phyloP scores from a whole-genome alignment of 73 alveolate species.

The Paramecium pentaurelia region DNA sequence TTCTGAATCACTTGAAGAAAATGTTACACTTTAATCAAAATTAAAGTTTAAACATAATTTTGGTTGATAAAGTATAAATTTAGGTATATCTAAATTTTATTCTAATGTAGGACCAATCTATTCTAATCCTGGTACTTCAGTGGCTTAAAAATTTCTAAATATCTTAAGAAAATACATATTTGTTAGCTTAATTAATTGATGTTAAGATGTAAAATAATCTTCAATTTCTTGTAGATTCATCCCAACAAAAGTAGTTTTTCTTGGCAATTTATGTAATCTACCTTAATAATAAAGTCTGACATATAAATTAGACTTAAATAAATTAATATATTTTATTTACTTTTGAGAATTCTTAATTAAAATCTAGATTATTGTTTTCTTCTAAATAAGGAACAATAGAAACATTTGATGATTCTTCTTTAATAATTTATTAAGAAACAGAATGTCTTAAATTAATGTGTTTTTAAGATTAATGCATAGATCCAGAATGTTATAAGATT shows the following conservation, averaged over 20 bases:
- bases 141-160: background rate
- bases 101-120: background rate
- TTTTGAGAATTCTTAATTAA: background rate
- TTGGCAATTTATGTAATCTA: background rate
- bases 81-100: background rate
- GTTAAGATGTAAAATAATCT: background rate
- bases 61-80: background rate
- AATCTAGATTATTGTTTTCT: background rate
- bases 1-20: background rate
- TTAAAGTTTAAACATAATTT: background rate
- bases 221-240: background rate
- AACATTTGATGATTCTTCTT: background rate
- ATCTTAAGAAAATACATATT: background rate
- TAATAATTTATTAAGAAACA: background rate
- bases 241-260: background rate
- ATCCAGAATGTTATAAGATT: background rate
- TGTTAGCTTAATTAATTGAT: background rate
- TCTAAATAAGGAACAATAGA: background rate
- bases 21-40: background rate
- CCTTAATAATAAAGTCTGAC: conserved; percentile 2
- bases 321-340: background rate
- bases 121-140: background rate
- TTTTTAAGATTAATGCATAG: background rate
- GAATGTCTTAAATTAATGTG: background rate
- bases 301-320: conserved; percentile 4